Conservation (phyloP, 306 rosid species). For the Sesbania bispinosa region DNA sequence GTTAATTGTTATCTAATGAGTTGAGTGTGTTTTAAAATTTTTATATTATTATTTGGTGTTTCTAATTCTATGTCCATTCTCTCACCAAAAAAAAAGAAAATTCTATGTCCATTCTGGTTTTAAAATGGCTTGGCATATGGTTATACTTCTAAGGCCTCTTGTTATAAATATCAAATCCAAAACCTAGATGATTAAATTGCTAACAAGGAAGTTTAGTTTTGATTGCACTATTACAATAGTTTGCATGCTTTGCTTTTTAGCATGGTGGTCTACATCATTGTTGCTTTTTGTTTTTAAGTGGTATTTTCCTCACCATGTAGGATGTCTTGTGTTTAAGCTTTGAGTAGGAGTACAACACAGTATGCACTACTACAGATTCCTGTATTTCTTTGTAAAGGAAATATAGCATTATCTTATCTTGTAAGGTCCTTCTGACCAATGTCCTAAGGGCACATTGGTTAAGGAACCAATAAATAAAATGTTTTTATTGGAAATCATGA, state of each 20-base stretch:
- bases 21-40: not conserved
- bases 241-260: not conserved
- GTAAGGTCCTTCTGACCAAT: too few species aligned
- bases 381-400: not conserved
- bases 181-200: not conserved
- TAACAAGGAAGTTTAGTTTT: constrained; percentile 7
- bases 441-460: too few species aligned
- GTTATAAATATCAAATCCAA: not conserved
- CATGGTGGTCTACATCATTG: not conserved
- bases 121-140: not conserved
- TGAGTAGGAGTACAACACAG: not conserved
- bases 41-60: not conserved
- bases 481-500: too few species aligned
- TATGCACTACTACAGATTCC: not conserved
- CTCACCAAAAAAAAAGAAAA: too few species aligned
- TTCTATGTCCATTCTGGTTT: too few species aligned
- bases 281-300: not conserved
- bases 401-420: not conserved
- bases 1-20: not conserved
- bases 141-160: constrained; percentile 14
- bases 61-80: too few species aligned
- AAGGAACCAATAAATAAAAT: too few species aligned
- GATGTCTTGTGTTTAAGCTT: constrained; percentile 1
- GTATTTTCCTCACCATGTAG: not conserved
- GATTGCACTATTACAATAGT: not conserved